A percentile compares a stretch with the other conserved stretches of the same genome.
Conservation (phyloP, 768 basidiomycete genomes). For the Galerina marginata region DNA sequence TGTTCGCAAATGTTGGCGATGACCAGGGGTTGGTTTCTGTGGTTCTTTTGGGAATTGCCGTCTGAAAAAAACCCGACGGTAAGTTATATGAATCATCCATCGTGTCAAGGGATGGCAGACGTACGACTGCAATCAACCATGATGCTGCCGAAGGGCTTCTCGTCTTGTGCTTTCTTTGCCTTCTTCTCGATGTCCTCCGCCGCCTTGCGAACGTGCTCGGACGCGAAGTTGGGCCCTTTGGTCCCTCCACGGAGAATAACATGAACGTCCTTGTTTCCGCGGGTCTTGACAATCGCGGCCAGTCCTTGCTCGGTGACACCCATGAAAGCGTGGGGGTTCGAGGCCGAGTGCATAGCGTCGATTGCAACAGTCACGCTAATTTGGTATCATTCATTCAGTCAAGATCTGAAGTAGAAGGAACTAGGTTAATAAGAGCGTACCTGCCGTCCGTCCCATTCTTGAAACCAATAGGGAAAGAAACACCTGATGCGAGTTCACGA, state of each 20-base stretch:
- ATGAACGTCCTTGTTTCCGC: slow-evolving; percentile 87
- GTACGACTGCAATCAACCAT: slow-evolving; percentile 89
- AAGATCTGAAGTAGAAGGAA: background rate
- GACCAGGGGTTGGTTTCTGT: slow-evolving; percentile 89
- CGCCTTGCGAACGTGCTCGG: slow-evolving; percentile 73
- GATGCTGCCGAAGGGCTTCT: slow-evolving; percentile 59
- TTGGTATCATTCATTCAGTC: too few species aligned
- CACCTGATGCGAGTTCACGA: slow-evolving; percentile 93
- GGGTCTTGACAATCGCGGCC: slow-evolving; percentile 93
- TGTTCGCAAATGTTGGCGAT: slow-evolving; percentile 75
- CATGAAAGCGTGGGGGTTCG: slow-evolving; percentile 96
- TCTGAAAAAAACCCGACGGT: slow-evolving; percentile 48
- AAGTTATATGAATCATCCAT: slow-evolving; percentile 1
- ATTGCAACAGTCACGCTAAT: slow-evolving; percentile 83
- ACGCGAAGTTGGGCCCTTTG: slow-evolving; percentile 86
- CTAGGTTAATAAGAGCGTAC: slow-evolving; percentile 31
- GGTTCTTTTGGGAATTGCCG: slow-evolving; percentile 96
- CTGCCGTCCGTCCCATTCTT: slow-evolving; percentile 99
- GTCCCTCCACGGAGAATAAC: slow-evolving; percentile 95
- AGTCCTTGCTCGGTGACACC: slow-evolving; percentile 87
- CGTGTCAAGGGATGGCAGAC: slow-evolving; percentile 27
- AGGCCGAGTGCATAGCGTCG: slow-evolving; percentile 93
- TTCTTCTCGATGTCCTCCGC: slow-evolving; percentile 69
- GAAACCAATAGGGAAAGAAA: slow-evolving; percentile 98
- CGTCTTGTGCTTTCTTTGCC: slow-evolving; percentile 32